Conservation (phyloP, 352 stramenopile genomes). For the Pythium volutum region DNA sequence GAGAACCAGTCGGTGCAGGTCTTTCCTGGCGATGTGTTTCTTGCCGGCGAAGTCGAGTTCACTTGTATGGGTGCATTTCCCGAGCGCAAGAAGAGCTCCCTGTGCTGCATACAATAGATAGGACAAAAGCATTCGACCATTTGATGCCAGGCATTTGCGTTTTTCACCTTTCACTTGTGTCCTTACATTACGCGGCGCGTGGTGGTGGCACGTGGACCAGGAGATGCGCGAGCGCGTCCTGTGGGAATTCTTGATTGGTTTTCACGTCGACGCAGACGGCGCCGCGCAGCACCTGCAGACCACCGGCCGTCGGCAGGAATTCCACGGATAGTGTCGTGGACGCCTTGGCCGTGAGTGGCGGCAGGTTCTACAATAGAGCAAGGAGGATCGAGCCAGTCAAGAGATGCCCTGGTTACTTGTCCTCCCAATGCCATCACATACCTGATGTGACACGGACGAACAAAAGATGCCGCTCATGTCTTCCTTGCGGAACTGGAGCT, state of each 20-base stretch:
- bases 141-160: not conserved
- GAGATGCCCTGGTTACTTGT: no score
- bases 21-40: constrained; percentile 62
- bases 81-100: constrained; percentile 49
- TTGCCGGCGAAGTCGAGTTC: constrained; percentile 74
- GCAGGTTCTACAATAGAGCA: constrained; percentile 48
- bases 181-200: constrained; percentile 19
- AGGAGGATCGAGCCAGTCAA: not conserved
- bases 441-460: constrained; percentile 69
- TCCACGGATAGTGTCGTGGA: constrained; percentile 45
- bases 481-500: constrained; percentile 77
- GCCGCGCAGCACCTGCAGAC: constrained; percentile 58
- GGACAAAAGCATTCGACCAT: not conserved
- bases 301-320: constrained; percentile 63
- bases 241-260: constrained; percentile 55
- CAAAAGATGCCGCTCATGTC: constrained; percentile 72
- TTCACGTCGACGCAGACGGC: constrained; percentile 67
- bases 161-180: not conserved
- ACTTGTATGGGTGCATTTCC: constrained; percentile 63
- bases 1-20: constrained; percentile 65
- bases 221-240: constrained; percentile 52
- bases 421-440: no score
- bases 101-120: constrained; percentile 47
- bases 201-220: constrained; percentile 36
- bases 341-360: constrained; percentile 44